phyloP scores from a whole-genome alignment of 768 basidiomycete species.

The Mycena kentingensis region DNA sequence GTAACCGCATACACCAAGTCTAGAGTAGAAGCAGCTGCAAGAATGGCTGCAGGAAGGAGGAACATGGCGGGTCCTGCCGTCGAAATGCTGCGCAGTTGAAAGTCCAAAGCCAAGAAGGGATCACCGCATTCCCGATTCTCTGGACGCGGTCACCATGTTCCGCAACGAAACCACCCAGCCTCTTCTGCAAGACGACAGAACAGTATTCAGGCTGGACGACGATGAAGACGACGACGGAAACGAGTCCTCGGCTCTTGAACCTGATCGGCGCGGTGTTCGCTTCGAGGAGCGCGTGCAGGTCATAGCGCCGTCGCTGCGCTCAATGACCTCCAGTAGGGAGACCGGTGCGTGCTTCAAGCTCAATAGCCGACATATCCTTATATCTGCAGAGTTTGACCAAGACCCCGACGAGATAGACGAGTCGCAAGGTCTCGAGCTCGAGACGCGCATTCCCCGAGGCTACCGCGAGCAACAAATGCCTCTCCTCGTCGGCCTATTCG shows the following conservation, averaged over 20 bases:
- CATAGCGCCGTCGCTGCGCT: slow-evolving; percentile 68
- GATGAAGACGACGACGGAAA: slow-evolving; percentile 54
- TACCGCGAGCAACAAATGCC: slow-evolving; percentile 63
- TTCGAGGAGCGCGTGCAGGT: slow-evolving; percentile 73
- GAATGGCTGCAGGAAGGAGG: slow-evolving; percentile 5
- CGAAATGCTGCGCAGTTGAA: too few relatives aligned
- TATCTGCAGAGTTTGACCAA: slow-evolving; percentile 74
- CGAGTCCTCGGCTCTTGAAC: slow-evolving; percentile 35
- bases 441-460: slow-evolving; percentile 36
- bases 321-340: slow-evolving; percentile 77
- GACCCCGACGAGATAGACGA: slow-evolving; percentile 84
- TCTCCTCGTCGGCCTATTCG: slow-evolving; percentile 77
- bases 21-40: slow-evolving; percentile 5
- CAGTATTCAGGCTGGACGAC: slow-evolving; percentile 58
- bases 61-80: too few relatives aligned
- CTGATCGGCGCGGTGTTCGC: slow-evolving; percentile 46
- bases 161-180: slow-evolving; percentile 54
- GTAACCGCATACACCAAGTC: too few relatives aligned
- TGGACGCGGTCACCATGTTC: slow-evolving; percentile 13
- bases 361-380: slow-evolving; percentile 13
- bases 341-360: slow-evolving; percentile 53
- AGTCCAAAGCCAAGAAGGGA: slow-evolving; percentile 6
- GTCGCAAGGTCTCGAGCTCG: slow-evolving; percentile 33
- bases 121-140: too few relatives aligned
- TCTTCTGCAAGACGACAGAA: slow-evolving; percentile 41